phyloP scores from a whole-genome alignment of 2,329 filamentous ascomycete species.

The Gyromitra esculenta region DNA sequence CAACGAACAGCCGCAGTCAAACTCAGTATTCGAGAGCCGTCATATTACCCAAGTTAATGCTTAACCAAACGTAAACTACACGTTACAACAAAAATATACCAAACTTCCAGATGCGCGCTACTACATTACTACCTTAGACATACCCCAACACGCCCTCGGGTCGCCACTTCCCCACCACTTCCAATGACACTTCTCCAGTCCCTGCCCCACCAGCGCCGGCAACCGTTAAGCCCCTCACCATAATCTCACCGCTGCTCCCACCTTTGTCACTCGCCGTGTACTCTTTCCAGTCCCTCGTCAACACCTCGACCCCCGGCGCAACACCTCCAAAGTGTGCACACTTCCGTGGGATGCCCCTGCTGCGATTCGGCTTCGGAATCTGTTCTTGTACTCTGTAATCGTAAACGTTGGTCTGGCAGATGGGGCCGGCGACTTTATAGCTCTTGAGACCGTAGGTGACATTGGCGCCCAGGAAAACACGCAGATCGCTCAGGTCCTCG shows the following conservation, averaged over 20 bases:
- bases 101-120: not conserved
- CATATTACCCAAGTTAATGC: not conserved
- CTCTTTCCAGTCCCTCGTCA: conserved; percentile 71
- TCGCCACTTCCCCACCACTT: conserved; percentile 54
- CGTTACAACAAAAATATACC: not conserved
- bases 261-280: conserved; percentile 65
- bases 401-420: conserved; percentile 86
- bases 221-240: conserved; percentile 55
- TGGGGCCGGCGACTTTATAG: conserved; percentile 83
- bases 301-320: conserved; percentile 79
- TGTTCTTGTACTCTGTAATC: conserved; percentile 75
- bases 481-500: conserved; percentile 78
- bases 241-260: conserved; percentile 56
- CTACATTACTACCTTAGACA: conserved; percentile 30
- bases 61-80: not conserved
- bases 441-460: conserved; percentile 87
- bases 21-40: not conserved
- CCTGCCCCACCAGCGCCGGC: conserved; percentile 37
- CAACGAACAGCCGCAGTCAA: not conserved
- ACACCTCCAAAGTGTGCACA: conserved; percentile 82
- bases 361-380: conserved; percentile 60
- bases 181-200: conserved; percentile 41
- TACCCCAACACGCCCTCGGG: conserved; percentile 53
- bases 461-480: conserved; percentile 80
- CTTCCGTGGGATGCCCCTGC: conserved; percentile 60